These are phyloP conservation scores for Hypoxylon sp. DNA, from an alignment of 2,329 filamentous ascomycete genomes.

Conservation along the genomic window DNA sequence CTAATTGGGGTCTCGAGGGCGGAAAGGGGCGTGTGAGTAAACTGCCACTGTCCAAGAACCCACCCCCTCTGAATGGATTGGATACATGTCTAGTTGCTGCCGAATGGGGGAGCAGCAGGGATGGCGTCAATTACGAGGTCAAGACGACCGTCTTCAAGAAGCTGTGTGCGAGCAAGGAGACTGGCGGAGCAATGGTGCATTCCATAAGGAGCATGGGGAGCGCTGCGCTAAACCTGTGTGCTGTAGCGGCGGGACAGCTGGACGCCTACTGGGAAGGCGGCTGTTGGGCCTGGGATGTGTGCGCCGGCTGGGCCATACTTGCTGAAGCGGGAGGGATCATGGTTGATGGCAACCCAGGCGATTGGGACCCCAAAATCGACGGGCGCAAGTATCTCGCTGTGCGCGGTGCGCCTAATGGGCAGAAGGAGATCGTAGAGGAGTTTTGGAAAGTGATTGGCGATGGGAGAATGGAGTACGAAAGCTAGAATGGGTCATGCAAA, in stretches of 20 bases:
- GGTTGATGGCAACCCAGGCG: slow-evolving; percentile 79
- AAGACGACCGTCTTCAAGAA: slow-evolving; percentile 76
- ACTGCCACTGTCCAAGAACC: slow-evolving; percentile 62
- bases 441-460: slow-evolving; percentile 73
- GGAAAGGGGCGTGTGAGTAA: slow-evolving; percentile 54
- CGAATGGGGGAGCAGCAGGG: slow-evolving; percentile 79
- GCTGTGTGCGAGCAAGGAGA: slow-evolving; percentile 69
- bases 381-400: slow-evolving; percentile 73
- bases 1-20: slow-evolving; percentile 56
- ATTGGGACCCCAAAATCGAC: slow-evolving; percentile 74
- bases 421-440: slow-evolving; percentile 73
- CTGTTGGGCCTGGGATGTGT: slow-evolving; percentile 89
- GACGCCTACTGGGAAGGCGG: slow-evolving; percentile 87
- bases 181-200: slow-evolving; percentile 82
- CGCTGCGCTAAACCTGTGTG: slow-evolving; percentile 81
- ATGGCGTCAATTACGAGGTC: slow-evolving; percentile 77
- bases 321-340: slow-evolving; percentile 80
- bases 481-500: slow-evolving; percentile 30
- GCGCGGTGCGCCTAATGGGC: slow-evolving; percentile 69
- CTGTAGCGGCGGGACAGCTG: slow-evolving; percentile 76
- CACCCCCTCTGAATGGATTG: slow-evolving; percentile 71
- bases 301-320: slow-evolving; percentile 83
- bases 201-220: slow-evolving; percentile 77
- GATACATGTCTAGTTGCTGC: slow-evolving; percentile 74
- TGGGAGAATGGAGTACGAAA: slow-evolving; percentile 63